Evolutionary conservation across 352 stramenopile genomes (phyloP).

Genomic region (Aphanomyces invadans): DNA sequence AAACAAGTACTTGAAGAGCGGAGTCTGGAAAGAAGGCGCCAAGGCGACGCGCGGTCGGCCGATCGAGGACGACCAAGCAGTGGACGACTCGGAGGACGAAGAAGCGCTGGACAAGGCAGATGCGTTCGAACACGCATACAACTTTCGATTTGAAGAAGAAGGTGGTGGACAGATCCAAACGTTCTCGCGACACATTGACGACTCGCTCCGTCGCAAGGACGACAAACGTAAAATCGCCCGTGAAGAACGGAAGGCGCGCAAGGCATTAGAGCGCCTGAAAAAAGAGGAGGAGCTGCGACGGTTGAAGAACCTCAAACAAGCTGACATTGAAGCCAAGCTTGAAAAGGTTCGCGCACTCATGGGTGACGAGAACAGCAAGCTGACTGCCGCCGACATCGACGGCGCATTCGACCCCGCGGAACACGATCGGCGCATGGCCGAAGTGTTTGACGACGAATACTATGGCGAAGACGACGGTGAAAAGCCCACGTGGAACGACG

Average conservation of each 20-base stretch:
- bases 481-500: constrained; percentile 75
- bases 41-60: constrained; percentile 50
- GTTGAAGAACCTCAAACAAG: constrained; percentile 97
- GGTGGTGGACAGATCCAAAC: constrained; percentile 79
- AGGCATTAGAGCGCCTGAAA: constrained; percentile 91
- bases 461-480: constrained; percentile 85
- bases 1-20: constrained; percentile 65
- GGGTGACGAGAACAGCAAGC: constrained; percentile 47
- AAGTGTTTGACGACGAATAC: constrained; percentile 97
- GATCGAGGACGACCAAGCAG: constrained; percentile 41
- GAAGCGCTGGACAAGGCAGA: constrained; percentile 92
- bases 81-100: constrained; percentile 81
- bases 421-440: constrained; percentile 94
- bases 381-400: constrained; percentile 45
- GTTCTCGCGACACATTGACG: constrained; percentile 73
- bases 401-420: constrained; percentile 95
- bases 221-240: constrained; percentile 94
- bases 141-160: constrained; percentile 99
- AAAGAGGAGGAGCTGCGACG: constrained; percentile 96
- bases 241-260: constrained; percentile 89
- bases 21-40: constrained; percentile 69
- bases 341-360: constrained; percentile 86
- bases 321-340: constrained; percentile 93
- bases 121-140: constrained; percentile 98
- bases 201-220: constrained; percentile 93